Evolutionary conservation across 345 rosid genomes (phyloP), one percentile per base, ranked within the genome.

Genomic region (Hibiscus trionum): DNA sequence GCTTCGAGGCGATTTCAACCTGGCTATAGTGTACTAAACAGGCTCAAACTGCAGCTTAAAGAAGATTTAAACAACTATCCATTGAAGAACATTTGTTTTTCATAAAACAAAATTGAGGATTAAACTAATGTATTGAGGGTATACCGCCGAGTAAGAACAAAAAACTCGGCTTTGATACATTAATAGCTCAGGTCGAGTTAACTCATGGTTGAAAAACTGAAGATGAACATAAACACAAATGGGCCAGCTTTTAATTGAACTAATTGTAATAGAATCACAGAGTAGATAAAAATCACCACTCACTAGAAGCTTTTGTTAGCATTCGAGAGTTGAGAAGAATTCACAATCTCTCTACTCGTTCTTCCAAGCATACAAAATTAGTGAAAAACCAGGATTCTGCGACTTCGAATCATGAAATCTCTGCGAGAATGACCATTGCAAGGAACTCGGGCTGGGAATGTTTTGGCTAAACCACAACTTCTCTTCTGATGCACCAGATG

Each of bases 321-420:
- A 72, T 84, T 69, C 53, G 64, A 61, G 63, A 79, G 77, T 69
- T 42, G 56, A 53, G 63, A 79, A 79, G 71, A 77, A 66, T 72
- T 72, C 75, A 0, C 65, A 58, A 71, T 73, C 56, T 73, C 80
- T 78, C 85, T 88, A 91, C 72, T 95, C 99, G 72, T 81, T 90
- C 91, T 88, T 95, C 96, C 97, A 92, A 70, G 97, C 97, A 76
- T 90, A 81, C 84, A 95, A 82, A 78, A 86, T 77, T 83, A 95
- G 80, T 7, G 97, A 85, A 83, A 90, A 95, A 61, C 90, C 96
- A 47, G 80, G 86, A 84, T 81, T 82, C 70, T 86, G 93, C 24
- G 87, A 75, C 74, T 84, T 86, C 21, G 91, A 82, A 74, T 88
- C 93, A 5, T 83, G 74, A 35, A 82, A 82, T 75, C 92, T 82